Conservation (phyloP, 176 grass and related monocot genomes). For the Lolium rigidum region DNA sequence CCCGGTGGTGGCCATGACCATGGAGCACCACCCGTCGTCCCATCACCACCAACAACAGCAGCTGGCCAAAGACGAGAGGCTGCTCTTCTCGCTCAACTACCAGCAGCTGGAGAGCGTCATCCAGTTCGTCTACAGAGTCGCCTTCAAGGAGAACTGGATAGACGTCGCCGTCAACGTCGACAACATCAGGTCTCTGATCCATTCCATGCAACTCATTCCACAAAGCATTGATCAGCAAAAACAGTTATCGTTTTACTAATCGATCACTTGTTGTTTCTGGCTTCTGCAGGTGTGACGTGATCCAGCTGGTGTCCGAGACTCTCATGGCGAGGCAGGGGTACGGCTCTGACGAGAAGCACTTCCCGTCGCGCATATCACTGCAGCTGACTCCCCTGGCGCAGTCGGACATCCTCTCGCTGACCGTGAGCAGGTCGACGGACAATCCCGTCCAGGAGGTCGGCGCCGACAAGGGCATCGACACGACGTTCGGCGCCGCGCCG, state of each 20-base stretch:
- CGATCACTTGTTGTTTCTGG: neutral
- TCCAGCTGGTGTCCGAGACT: constrained; percentile 68
- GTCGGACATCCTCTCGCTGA: constrained; percentile 64
- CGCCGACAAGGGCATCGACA: constrained; percentile 53
- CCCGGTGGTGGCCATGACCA: constrained; percentile 66
- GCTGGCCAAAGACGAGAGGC: constrained; percentile 53
- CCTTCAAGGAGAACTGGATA: constrained; percentile 69
- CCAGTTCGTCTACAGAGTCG: constrained; percentile 61
- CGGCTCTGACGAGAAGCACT: constrained; percentile 79
- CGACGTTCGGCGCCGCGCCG: constrained; percentile 36
- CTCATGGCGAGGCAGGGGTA: constrained; percentile 78
- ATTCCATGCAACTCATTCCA: neutral
- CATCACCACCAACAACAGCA: neutral
- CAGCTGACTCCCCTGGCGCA: constrained; percentile 69
- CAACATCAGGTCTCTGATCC: constrained; percentile 69
- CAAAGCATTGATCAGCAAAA: neutral
- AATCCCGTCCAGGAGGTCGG: constrained; percentile 64
- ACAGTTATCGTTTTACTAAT: neutral
- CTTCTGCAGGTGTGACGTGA: constrained; percentile 64
- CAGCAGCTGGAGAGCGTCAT: constrained; percentile 79
- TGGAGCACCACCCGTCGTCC: constrained; percentile 41
- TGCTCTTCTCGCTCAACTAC: constrained; percentile 79
- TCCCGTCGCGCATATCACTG: constrained; percentile 75
- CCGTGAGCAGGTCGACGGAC: constrained; percentile 71
- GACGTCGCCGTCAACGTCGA: constrained; percentile 67